Base-by-base conservation (phyloP, 1,139 yeast genomes). In the Candida sp. region DNA sequence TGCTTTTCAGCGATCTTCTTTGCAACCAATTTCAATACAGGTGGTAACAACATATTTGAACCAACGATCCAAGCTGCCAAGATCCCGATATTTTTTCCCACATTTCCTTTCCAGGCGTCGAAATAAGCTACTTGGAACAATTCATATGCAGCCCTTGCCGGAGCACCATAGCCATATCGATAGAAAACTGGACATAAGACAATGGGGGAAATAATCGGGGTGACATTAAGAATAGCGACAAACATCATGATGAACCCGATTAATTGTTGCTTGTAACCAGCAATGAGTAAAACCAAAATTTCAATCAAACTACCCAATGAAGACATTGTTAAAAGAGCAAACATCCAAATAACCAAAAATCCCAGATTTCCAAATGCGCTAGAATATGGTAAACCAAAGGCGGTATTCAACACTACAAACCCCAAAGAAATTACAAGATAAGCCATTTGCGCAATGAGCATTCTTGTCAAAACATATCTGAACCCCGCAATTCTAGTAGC, bases 281-380 rank as follows among this genome's bases (percentile, higher is more conserved):
- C 66, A 11, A 69, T 55, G 15, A 72, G 44, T 41, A 76, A 49
- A 0, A 72, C 71, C 38, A 66, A 57, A 33, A 68, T 67, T 54
- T 78, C 82, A 47, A 75, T 73, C 9, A 75, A 61, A 27, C 79
- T 74, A 29, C 83, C 84, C 40, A 77, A 65, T 0, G 81, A 75
- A 1, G 77, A 63, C 70, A 77, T 74, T 8, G 73, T 60, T 44
- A 78, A 56, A 51, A 57, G 78, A 0, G 71, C 63, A 44, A 70
- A 53, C 54, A 66, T 56, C 82, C 82, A 78, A 39, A 64, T 54
- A 5, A 77, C 79, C 27, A 77, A 63, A 54, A 77, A 77, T 1
- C 82, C 82, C 45, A 75, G 68, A 9, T 55, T 49, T 40, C 82
- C 81, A 40, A 75, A 64, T 0, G 75, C 55, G 5, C 51, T 56